These are phyloP conservation scores for Talaromyces ruber DNA, from an alignment of 495 filamentous ascomycete genomes.

Conservation along the genomic window DNA sequence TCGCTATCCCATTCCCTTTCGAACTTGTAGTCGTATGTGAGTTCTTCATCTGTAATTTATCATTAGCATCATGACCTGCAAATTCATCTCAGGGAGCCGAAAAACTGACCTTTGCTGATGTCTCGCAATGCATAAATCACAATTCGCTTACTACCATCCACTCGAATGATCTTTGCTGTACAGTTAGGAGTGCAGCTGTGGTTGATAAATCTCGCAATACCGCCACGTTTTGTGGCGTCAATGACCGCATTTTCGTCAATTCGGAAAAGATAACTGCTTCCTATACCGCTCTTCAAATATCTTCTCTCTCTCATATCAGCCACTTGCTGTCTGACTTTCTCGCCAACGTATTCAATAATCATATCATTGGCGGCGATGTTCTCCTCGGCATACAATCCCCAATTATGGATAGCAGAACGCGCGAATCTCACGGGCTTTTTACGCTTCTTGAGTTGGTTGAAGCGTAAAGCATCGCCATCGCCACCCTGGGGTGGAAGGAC, in stretches of 20 bases:
- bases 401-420: constrained; percentile 96
- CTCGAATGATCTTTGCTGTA: constrained; percentile 99
- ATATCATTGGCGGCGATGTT: constrained; percentile 96
- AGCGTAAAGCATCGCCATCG: constrained; percentile 82
- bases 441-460: constrained; percentile 98
- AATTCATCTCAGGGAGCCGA: background rate
- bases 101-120: constrained; percentile 79
- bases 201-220: constrained; percentile 98
- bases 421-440: constrained; percentile 99
- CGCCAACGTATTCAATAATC: constrained; percentile 99
- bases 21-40: constrained; percentile 99
- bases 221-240: constrained; percentile 95
- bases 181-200: constrained; percentile 98
- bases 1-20: constrained; percentile 91
- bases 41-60: constrained; percentile 76
- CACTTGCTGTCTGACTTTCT: constrained; percentile 93
- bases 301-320: constrained; percentile 86
- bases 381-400: constrained; percentile 96
- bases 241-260: constrained; percentile 98
- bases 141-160: constrained; percentile 97
- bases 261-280: constrained; percentile 94
- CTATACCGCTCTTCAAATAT: constrained; percentile 94
- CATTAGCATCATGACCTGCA: constrained; percentile 21
- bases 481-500: constrained; percentile 58
- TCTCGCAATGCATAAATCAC: constrained; percentile 97